A percentile compares a stretch with the other conserved stretches of the same genome.
These are phyloP conservation scores for Emydomyces testavorans DNA, from an alignment of 2,329 filamentous ascomycete species.

Conservation along the genomic window DNA sequence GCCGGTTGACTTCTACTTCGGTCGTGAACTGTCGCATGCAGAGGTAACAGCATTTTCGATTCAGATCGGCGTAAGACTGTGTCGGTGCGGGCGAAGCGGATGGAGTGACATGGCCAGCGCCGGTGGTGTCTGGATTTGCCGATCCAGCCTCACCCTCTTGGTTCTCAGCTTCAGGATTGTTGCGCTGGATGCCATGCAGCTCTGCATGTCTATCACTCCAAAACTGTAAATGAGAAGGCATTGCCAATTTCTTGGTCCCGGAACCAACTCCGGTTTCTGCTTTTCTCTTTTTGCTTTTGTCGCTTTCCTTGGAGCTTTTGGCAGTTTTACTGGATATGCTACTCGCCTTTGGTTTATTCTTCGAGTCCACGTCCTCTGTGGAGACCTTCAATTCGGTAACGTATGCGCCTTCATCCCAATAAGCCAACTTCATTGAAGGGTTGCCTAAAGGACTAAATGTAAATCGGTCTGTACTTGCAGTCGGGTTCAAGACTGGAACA, in stretches of 20 bases:
- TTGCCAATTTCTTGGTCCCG: constrained; percentile 37
- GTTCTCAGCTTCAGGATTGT: constrained; percentile 16
- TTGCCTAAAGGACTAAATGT: constrained; percentile 63
- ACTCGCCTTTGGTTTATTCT: constrained; percentile 18
- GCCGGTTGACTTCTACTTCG: constrained; percentile 45
- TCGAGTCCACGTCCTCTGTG: constrained; percentile 36
- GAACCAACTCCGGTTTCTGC: constrained; percentile 29
- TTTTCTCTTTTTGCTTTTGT: constrained; percentile 39
- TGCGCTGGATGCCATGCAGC: constrained; percentile 43
- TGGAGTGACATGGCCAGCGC: constrained; percentile 22
- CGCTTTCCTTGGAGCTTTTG: constrained; percentile 31
- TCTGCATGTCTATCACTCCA: constrained; percentile 62
- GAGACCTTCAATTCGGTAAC: constrained; percentile 53
- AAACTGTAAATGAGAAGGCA: constrained; percentile 57
- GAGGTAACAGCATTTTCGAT: constrained; percentile 49
- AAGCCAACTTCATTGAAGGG: constrained; percentile 54
- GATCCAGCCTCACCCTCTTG: constrained; percentile 21
- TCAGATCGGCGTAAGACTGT: constrained; percentile 50
- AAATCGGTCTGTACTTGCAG: constrained; percentile 47
- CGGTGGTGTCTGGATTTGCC: constrained; percentile 11
- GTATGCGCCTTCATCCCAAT: constrained; percentile 66
- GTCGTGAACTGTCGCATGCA: constrained; percentile 49
- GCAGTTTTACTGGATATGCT: constrained; percentile 14
- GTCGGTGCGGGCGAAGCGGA: constrained; percentile 29
- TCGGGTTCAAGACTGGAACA: constrained; percentile 55